Evolutionary conservation across 1,284 basidiomycete genomes (phyloP), one percentile per base, ranked within the genome.

Genomic region (Chalciporus sp.): DNA sequence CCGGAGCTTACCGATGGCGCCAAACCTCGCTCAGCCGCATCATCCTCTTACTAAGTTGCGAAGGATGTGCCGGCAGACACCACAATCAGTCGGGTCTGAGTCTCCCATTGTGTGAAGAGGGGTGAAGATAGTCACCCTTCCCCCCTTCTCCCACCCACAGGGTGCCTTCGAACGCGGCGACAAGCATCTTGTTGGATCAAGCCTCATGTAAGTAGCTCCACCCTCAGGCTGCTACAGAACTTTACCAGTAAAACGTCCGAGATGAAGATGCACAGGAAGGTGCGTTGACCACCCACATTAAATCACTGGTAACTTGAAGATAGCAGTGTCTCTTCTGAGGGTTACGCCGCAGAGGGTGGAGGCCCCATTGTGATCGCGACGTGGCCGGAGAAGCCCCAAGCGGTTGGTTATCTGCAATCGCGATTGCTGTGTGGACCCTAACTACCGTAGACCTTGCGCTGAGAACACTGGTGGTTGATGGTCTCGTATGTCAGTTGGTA

Each of bases 231-330:
- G 43, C 31, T 16, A 6, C 43, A 17, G 31, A 29, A 17, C 26
- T 31, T 29, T 42, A 27, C 47, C 23, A 33, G 12, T 23, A 39
- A 47, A 37, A 29, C 43, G 27, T 35, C 14, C 44, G n/a, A 44
- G 10, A 39, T 59, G 37, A 49, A 47, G 37, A 19, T 33, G 33
- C 31, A 39, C 20, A 40, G 27, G 23, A 23, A 6, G 23, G 40
- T 35, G 27, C 2, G 23, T 51, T 44, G 14, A 14, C n/a, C 17
- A 40, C 58, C 49, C 51, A 47, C 56, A 31, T 56, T 44, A 28
- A 26, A 41, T 23, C 42, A 42, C 47, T 42, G 39, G 37, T 27
- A 49, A 23, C 23, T 23, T 23, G 23, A 23, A 19, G 48, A 39
- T 16, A 19, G 17, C 11, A 42, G 27, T 31, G 31, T 33, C 11